phyloP scores from a whole-genome alignment of 73 alveolate species.

The Blepharisma japonicum region DNA sequence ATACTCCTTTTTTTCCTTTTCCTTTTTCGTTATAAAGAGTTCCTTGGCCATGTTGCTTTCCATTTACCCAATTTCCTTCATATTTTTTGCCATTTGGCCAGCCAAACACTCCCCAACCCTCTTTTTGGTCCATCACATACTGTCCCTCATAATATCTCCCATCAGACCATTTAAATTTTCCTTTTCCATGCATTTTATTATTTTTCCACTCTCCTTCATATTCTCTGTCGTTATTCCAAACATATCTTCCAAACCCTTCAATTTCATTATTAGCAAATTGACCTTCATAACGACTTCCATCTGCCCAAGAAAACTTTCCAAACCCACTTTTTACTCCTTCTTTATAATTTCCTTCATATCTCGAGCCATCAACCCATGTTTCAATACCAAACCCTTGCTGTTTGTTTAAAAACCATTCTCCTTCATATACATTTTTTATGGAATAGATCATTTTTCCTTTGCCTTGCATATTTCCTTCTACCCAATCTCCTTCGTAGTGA shows the following conservation, averaged over 20 bases:
- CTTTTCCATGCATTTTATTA: conserved; percentile 37
- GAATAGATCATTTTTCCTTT: conserved; percentile 42
- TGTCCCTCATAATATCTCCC: conserved; percentile 32
- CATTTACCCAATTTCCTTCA: conserved; percentile 10
- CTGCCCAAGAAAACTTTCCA: conserved; percentile 50
- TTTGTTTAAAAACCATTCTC: conserved; percentile 39
- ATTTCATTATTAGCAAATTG: conserved; percentile 31
- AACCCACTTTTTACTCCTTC: conserved; percentile 46
- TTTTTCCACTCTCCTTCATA: conserved; percentile 31
- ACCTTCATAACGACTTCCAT: conserved; percentile 42
- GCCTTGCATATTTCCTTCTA: conserved; percentile 46
- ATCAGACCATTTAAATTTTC: conserved; percentile 32
- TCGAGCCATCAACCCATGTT: conserved; percentile 50
- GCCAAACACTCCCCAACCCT: not conserved
- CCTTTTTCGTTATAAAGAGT: conserved; percentile 3
- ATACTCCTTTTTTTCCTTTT: conserved; percentile 4
- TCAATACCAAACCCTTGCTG: conserved; percentile 50
- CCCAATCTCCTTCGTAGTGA: conserved; percentile 49
- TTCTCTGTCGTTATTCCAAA: conserved; percentile 11
- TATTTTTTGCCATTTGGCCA: conserved; percentile 26
- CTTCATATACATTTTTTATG: conserved; percentile 41
- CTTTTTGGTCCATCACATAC: not conserved
- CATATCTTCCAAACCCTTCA: conserved; percentile 33
- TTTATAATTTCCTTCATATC: conserved; percentile 43
- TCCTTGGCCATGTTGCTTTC: conserved; percentile 1